Conservation (phyloP, 2,329 filamentous ascomycete genomes). For the Fusarium tricinctum region DNA sequence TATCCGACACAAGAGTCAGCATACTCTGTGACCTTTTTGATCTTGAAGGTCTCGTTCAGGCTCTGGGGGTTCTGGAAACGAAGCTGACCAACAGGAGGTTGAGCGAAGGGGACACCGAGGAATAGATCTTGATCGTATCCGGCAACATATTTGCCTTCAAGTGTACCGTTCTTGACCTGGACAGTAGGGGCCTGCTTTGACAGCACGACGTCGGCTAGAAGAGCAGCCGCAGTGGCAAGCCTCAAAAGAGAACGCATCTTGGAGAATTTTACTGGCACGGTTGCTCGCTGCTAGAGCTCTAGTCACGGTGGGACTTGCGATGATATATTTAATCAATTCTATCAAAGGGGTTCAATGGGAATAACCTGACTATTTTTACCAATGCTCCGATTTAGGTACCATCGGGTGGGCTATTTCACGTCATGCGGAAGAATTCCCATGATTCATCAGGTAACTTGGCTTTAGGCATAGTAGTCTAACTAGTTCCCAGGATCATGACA, state of each 20-base stretch:
- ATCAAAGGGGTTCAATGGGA: not conserved
- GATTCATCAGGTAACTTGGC: not conserved
- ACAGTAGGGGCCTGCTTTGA: slow-evolving; percentile 30
- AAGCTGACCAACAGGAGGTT: slow-evolving; percentile 34
- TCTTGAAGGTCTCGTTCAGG: slow-evolving; percentile 32
- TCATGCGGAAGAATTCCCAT: slow-evolving; percentile 13
- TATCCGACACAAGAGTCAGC: slow-evolving; percentile 47
- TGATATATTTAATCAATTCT: not conserved
- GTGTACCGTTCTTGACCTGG: slow-evolving; percentile 44
- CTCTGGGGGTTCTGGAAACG: slow-evolving; percentile 38
- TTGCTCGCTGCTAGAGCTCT: not conserved
- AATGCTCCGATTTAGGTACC: not conserved
- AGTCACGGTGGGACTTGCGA: not conserved
- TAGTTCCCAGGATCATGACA: not conserved
- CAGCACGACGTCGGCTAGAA: slow-evolving; percentile 17
- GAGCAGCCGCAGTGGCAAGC: slow-evolving; percentile 17
- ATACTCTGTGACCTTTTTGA: slow-evolving; percentile 41
- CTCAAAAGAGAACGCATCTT: slow-evolving; percentile 24
- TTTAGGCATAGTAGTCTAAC: not conserved
- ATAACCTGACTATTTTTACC: not conserved
- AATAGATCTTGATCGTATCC: slow-evolving; percentile 43
- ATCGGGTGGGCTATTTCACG: not conserved
- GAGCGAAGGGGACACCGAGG: slow-evolving; percentile 45
- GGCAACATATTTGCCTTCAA: slow-evolving; percentile 39
- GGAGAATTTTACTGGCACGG: not conserved